Conservation (phyloP, 1,284 basidiomycete species). For the Afroboletus lepidellus region DNA sequence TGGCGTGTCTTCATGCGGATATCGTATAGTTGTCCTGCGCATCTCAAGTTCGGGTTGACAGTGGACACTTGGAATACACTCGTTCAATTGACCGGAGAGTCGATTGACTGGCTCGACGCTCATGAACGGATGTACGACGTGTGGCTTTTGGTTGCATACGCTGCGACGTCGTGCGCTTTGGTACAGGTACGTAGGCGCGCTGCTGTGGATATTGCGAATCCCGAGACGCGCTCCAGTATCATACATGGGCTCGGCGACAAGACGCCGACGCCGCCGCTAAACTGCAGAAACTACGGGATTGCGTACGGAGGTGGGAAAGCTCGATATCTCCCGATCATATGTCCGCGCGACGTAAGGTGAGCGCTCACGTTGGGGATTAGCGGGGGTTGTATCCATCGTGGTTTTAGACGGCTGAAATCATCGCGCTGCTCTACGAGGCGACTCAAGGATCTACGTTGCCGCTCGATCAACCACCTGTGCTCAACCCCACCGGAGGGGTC, state of each 20-base stretch:
- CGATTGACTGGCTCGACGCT: slow-evolving; percentile 86
- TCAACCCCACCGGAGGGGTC: slow-evolving; percentile 76
- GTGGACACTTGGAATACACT: slow-evolving; percentile 78
- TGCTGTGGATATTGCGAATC: slow-evolving; percentile 1
- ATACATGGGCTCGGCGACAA: slow-evolving; percentile 85
- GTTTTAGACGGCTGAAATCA: slow-evolving; percentile 84
- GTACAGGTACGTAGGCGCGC: slow-evolving; percentile 68
- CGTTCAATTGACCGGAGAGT: slow-evolving; percentile 69
- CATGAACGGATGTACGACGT: slow-evolving; percentile 84
- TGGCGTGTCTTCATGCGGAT: slow-evolving; percentile 96
- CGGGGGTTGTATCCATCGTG: slow-evolving; percentile 23
- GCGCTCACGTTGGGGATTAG: slow-evolving; percentile 30
- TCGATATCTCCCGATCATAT: slow-evolving; percentile 82
- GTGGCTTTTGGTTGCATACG: slow-evolving; percentile 83
- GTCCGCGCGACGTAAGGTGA: slow-evolving; percentile 83
- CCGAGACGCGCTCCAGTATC: slow-evolving; percentile 58
- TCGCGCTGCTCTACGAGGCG: slow-evolving; percentile 87
- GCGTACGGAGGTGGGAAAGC: slow-evolving; percentile 80
- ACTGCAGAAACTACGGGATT: slow-evolving; percentile 78
- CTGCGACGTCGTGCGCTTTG: slow-evolving; percentile 86
- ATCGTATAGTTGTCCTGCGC: slow-evolving; percentile 81
- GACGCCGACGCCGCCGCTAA: slow-evolving; percentile 73
- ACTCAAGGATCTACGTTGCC: slow-evolving; percentile 69
- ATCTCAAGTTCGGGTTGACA: slow-evolving; percentile 81
- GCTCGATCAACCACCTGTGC: slow-evolving; percentile 53